Percentiles rank a stretch among this genome's conserved stretches.
These are phyloP conservation scores for Spiraea crenata DNA, from an alignment of 331 rosid species.

Conservation along the genomic window DNA sequence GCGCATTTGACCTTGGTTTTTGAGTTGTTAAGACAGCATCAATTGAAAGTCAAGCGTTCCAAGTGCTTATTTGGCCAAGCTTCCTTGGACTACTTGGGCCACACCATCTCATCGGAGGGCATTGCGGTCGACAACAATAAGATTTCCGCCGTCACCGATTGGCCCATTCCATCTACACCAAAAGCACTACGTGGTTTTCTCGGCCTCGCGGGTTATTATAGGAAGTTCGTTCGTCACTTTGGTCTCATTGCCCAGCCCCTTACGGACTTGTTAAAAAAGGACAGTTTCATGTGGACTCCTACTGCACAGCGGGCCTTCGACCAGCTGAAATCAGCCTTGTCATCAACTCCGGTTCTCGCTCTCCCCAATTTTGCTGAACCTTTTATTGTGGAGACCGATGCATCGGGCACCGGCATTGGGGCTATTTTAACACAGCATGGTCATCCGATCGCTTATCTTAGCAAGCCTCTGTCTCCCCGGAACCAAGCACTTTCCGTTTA, in stretches of 20 bases:
- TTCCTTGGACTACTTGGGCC: slow-evolving; percentile 2
- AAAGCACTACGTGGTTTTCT: background rate
- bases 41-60: background rate
- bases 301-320: background rate
- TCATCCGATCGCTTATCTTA: background rate
- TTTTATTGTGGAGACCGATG: background rate
- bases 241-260: background rate
- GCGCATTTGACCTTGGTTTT: background rate
- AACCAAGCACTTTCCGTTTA: background rate
- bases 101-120: background rate
- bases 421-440: background rate
- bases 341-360: background rate
- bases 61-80: background rate
- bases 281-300: background rate
- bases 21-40: accelerated
- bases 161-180: background rate
- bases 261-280: background rate
- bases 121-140: background rate
- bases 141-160: background rate
- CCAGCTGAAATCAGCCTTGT: background rate
- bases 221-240: background rate
- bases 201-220: background rate
- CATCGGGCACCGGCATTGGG: background rate
- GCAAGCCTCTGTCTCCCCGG: background rate
- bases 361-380: background rate